Base-by-base conservation (phyloP, 805 yeast genomes). In the Yarrowia hollandica region DNA sequence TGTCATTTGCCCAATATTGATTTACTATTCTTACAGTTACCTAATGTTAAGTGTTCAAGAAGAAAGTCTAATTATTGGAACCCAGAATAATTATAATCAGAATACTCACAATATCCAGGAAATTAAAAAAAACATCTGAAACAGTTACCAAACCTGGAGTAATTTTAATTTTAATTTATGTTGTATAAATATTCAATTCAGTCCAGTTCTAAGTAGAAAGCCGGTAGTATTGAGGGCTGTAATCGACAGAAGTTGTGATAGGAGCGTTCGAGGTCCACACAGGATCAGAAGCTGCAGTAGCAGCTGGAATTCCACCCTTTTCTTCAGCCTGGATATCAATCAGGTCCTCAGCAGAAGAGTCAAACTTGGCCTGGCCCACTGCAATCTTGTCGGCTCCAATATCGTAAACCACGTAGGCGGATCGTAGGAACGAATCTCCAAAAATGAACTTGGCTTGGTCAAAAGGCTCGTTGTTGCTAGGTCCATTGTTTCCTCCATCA, bases 351-450 rank as follows among this genome's bases (percentile, higher is more conserved):
- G 28, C 21, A 1, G 15, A 28, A 10, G 11, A 1, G 2, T 16
- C 64, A 50, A 61, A 68, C 35, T 63, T 63, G 19, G 79, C 79
- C 64, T 76, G 82, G 4, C 85, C 89, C 60, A 86, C 65, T 0
- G 86, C 82, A 28, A 84, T 73, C 64, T 79, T 73, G 42, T 70
- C 71, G 63, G 76, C 77, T 26, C 84, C 88, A 58, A 85, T 71
- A 67, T 86, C 86, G 69, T 79, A 83, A 10, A 84, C 88, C 22
- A 82, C 77, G 67, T 86, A 86, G 4, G 84, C 85, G 35, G 79
- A 76, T 60, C 86, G 75, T 61, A 86, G 72, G 67, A 86, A 79
- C 54, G 78, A 76, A 67, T 83, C 89, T 19, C 91, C 91, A 28
- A 86, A 37, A 7, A 48, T 31, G 30, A 31, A 48, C 71, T 26